Base-by-base conservation (phyloP, 139 green algal species). In the Chlamydomonas sphaeroides region DNA sequence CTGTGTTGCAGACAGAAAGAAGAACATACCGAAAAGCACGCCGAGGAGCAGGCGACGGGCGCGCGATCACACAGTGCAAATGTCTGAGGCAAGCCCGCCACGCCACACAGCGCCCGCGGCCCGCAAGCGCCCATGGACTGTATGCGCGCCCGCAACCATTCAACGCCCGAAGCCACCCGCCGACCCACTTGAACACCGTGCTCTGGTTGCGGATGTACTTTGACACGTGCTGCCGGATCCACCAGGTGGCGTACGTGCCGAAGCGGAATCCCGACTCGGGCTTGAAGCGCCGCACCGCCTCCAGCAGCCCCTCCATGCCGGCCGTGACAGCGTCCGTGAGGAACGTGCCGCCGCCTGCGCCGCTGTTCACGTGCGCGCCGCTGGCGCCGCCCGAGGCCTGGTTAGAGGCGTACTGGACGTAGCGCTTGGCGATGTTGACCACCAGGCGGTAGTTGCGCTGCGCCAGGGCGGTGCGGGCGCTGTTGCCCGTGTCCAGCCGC, bases 221-320 rank as follows among this genome's bases (percentile, higher is more conserved):
- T 5, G 59, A 87, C 21, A 92, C 65, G 30, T 82, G 45, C 87
- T 98, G 94, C 33, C 93, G 86, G 65, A 98, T 97, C 95, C 95
- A 98, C 95, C 95, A 98, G 59, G 95, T 90, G 10, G 91, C 95
- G 85, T 98, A 98, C n/a, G 95, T 98, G n/a, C 89, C 95, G 77
- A 98, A 94, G 80, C 95, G 95, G 89, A 94, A 98, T 26, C 95
- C 95, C 33, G 89, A 88, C 32, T 57, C 62, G 21, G 86, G 71
- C 63, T 98, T 92, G 84, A 98, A 98, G 85, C 92, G 95, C 41
- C 95, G 91, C 15, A 98, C 88, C 57, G 88, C 95, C 21, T 80
- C 67, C 30, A 87, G 65, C 32, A 98, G 90, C 15, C 95, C 95
- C 10, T 89, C 48, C 74, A 92, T 91, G 49, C 95, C 95, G 65